Evolutionary conservation across 2,329 filamentous ascomycete genomes (phyloP), one percentile per base, ranked within the genome.

Genomic region (Fusarium guadeloupense): DNA sequence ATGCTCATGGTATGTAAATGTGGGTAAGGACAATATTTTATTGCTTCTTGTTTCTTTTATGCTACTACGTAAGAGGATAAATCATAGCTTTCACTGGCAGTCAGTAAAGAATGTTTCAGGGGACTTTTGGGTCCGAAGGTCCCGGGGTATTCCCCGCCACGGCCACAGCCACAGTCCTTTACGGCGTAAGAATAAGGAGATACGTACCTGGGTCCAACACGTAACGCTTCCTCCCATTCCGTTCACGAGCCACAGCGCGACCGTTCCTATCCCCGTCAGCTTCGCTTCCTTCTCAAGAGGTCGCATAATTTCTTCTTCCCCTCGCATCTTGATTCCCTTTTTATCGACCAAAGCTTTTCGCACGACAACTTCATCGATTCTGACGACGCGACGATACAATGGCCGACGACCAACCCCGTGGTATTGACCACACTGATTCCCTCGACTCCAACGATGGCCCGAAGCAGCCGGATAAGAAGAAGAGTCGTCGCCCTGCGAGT

Each of bases 401-500:
- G 82, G 76, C 80, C 70, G 81, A 83, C 72, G 72, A 76, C 23
- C 55, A 59, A 48, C 74, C 79, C 55, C 76, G 75, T 65, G 76
- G 75, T 63, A 72, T 76, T 70, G 79, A 76, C 60, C 80, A 76
- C 63, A 69, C 78, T 71, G 83, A 85, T 74, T 85, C 83, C 41
- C 82, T 86, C 67, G 74, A 78, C 56, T 84, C 83, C 33, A 80
- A 83, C 68, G 83, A 87, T 65, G 80, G 80, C 67, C 74, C 75
- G 67, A 81, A 83, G 70, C 73, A 77, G 64, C 71, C 83, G 83
- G 81, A 95, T 79, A 95, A 93, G 82, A 86, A 89, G 77, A 97
- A 97, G 87, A 96, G 87, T 83, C 89, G 91, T 78, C 89, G 92
- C 78, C 94, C 94, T 69, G 92, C 93, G 69, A 97, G 93, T 96